A percentile compares a stretch with the other conserved stretches of the same genome.
Evolutionary conservation across 1,284 basidiomycete species (phyloP).

Genomic region (Waitea zeae): DNA sequence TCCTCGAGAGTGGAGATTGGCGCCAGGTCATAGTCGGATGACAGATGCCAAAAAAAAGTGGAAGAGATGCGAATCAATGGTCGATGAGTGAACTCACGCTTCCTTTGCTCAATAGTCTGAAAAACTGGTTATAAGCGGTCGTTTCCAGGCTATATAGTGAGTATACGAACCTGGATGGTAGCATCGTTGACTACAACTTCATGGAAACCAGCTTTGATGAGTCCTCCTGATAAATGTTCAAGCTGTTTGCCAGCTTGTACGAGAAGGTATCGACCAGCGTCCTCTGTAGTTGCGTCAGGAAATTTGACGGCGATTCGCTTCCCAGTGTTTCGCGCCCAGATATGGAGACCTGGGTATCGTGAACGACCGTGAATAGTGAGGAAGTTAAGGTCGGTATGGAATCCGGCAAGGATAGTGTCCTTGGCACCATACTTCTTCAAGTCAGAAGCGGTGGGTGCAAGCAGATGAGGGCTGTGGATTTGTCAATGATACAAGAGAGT

Average conservation of each 20-base stretch:
- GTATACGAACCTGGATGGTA: constrained; percentile 41
- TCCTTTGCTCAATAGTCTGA: constrained; percentile 51
- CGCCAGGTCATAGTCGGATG: constrained; percentile 60
- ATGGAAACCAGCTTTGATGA: constrained; percentile 85
- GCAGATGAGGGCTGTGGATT: constrained; percentile 53
- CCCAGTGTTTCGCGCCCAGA: constrained; percentile 86
- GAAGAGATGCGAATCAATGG: constrained; percentile 84
- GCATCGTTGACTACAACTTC: constrained; percentile 78
- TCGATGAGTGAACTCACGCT: constrained; percentile 41
- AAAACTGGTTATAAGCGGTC: constrained; percentile 5
- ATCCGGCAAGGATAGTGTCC: constrained; percentile 76
- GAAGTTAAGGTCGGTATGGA: constrained; percentile 76
- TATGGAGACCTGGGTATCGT: constrained; percentile 68
- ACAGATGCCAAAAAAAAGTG: constrained; percentile 89
- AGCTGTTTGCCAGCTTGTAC: constrained; percentile 89
- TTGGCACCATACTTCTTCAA: constrained; percentile 60
- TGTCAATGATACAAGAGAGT: background rate
- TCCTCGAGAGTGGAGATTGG: constrained; percentile 41
- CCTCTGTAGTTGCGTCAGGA: constrained; percentile 19
- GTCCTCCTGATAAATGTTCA: constrained; percentile 74
- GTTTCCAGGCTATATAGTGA: background rate
- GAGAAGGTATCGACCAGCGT: constrained; percentile 53
- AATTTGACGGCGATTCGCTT: constrained; percentile 76
- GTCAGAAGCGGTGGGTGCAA: constrained; percentile 85
- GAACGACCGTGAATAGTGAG: constrained; percentile 80